phyloP scores from a whole-genome alignment of 2,329 filamentous ascomycete species.

The Cordyceps farinosa region DNA sequence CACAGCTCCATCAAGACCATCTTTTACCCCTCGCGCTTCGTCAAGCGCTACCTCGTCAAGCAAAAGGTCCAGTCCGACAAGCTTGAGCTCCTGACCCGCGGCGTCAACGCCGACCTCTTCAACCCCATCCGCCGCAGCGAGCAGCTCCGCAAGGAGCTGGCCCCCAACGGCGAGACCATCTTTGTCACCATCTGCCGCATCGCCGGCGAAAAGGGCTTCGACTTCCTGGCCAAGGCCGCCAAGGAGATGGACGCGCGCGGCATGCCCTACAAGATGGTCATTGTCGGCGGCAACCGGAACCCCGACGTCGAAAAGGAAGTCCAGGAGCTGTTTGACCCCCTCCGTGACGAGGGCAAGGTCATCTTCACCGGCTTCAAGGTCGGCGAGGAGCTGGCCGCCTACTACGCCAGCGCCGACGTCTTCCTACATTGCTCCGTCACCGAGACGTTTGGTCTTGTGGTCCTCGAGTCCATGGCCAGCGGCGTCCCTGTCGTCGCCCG shows the following conservation, averaged over 20 bases:
- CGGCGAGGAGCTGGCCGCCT: slow-evolving; percentile 58
- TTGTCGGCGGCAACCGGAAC: slow-evolving; percentile 67
- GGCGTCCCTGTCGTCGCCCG: slow-evolving; percentile 66
- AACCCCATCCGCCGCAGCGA: slow-evolving; percentile 50
- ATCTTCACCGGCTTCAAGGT: slow-evolving; percentile 64
- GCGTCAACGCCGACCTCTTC: slow-evolving; percentile 63
- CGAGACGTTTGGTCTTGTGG: slow-evolving; percentile 68
- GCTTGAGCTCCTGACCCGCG: slow-evolving; percentile 58
- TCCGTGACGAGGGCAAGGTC: slow-evolving; percentile 49
- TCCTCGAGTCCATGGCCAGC: slow-evolving; percentile 68
- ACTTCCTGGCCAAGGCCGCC: slow-evolving; percentile 58
- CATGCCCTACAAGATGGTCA: slow-evolving; percentile 59
- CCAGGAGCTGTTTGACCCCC: slow-evolving; percentile 53
- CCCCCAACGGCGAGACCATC: slow-evolving; percentile 60
- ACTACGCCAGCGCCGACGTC: slow-evolving; percentile 65
- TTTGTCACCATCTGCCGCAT: slow-evolving; percentile 64
- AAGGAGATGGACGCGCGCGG: slow-evolving; percentile 51
- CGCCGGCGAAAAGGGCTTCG: slow-evolving; percentile 68
- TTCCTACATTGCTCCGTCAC: slow-evolving; percentile 70
- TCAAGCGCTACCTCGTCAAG: slow-evolving; percentile 56
- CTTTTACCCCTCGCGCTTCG: slow-evolving; percentile 65
- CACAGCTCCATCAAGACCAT: slow-evolving; percentile 60
- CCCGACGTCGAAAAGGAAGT: slow-evolving; percentile 59
- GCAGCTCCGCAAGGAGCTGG: slow-evolving; percentile 49
- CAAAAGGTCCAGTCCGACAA: slow-evolving; percentile 54